Base-by-base conservation (phyloP, 208 protist species). In the Leishmania tropica region DNA sequence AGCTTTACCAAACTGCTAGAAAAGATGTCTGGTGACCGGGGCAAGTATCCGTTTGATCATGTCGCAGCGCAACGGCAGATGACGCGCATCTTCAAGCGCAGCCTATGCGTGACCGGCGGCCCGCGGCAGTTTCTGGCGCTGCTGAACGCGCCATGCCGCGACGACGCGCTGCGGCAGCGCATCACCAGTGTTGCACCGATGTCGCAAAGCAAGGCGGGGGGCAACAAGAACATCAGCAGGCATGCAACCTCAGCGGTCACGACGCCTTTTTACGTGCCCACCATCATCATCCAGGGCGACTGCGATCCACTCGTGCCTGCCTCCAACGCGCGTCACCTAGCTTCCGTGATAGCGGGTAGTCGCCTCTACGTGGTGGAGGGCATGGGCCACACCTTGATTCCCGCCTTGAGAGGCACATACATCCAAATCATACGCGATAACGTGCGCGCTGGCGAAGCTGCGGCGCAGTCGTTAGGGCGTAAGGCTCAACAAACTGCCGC, bases 211-310 rank as follows among this genome's bases (percentile, higher is more conserved):
- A 47, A 37, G 37, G 48, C 54, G 10, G 51, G n/a, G 10, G 60
- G 47, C 15, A 35, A 13, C 10, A 40, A 21, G 72, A 48, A 28
- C 40, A 37, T 7, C 24, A 73, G 24, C 5, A 15, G 28, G 11
- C 37, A 28, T 28, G 40, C 17, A 1, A 53, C 68, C 42, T 31
- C 68, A 51, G 68, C 28, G 15, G 40, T 7, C 48, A 47, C 31
- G 2, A 13, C 40, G 1, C 84, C 67, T 8, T 71, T 78, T 28
- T 87, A 90, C 83, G 80, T 95, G n/a, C 92, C 94, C 15, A 93
- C 90, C 35, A 56, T 94, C n/a, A 83, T 97, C 28, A 68, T 96
- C 10, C 92, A 97, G 11, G 94, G 94, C n/a, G 90, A 87, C 31
- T 58, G 76, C 42, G 94, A 97, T 75, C 45, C 72, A 3, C 78